Evolutionary conservation across 1,139 yeast genomes (phyloP).

Genomic region (Wickerhamomyces sp.): DNA sequence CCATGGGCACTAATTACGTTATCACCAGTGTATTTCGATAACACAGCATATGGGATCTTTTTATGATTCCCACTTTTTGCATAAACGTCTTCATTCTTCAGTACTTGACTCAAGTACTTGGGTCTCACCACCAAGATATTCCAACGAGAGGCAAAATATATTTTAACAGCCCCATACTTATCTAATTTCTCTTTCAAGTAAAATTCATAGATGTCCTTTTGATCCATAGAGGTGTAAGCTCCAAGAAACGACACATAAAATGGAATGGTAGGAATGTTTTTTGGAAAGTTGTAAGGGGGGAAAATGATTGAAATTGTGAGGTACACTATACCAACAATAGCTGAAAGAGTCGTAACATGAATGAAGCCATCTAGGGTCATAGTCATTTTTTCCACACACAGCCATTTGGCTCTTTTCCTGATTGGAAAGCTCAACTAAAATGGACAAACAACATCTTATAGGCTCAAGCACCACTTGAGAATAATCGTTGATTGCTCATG

Average conservation of each 20-base stretch:
- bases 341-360: not conserved
- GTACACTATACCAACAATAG: not conserved
- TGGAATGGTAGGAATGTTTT: constrained; percentile 54
- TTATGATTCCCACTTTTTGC: constrained; percentile 59
- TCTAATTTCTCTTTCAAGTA: constrained; percentile 39
- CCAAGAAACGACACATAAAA: constrained; percentile 55
- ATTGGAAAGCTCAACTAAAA: too few species aligned
- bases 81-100: constrained; percentile 45
- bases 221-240: constrained; percentile 41
- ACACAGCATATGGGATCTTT: constrained; percentile 52
- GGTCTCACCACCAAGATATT: constrained; percentile 51
- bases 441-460: too few species aligned
- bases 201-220: constrained; percentile 39
- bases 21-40: constrained; percentile 57
- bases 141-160: constrained; percentile 62
- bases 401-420: too few species aligned
- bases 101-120: constrained; percentile 39
- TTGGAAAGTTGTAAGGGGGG: constrained; percentile 35
- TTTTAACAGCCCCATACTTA: constrained; percentile 53
- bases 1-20: constrained; percentile 62
- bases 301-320: constrained; percentile 15
- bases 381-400: too few species aligned
- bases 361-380: not conserved
- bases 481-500: too few species aligned
- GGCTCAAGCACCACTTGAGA: too few species aligned